Evolutionary conservation across 108 stramenopile genomes (phyloP).

Genomic region (Cyclotella kingstonii): DNA sequence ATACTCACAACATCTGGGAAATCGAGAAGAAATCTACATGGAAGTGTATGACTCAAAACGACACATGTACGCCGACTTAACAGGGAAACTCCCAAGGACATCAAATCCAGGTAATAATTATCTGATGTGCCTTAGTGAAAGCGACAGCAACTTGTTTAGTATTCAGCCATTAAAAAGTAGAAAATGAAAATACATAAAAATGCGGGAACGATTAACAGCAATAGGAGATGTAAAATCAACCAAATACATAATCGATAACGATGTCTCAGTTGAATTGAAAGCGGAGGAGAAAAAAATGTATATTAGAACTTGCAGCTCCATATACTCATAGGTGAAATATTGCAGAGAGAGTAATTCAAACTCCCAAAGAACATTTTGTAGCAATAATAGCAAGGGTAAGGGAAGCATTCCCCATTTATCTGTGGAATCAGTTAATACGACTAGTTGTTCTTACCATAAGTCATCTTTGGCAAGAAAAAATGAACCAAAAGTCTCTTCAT

Average conservation of each 20-base stretch:
- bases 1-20: background rate
- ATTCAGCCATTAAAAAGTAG: constrained; percentile 21
- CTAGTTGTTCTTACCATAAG: constrained; percentile 1
- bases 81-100: constrained; percentile 12
- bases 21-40: constrained; percentile 13
- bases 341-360: constrained; percentile 16
- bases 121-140: constrained; percentile 27
- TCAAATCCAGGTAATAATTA: constrained; percentile 13
- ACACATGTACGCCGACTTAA: constrained; percentile 18
- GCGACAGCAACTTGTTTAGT: constrained; percentile 48
- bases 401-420: constrained; percentile 7
- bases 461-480: constrained; percentile 3
- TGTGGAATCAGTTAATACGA: constrained; percentile 13
- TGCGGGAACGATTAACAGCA: constrained; percentile 2
- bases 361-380: constrained; percentile 15
- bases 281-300: background rate
- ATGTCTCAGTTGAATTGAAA: constrained; percentile 10
- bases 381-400: background rate
- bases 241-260: constrained; percentile 16
- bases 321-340: constrained; percentile 7
- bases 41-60: background rate
- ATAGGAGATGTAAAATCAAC: background rate
- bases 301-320: constrained; percentile 1
- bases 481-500: constrained; percentile 8
- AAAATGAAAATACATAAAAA: background rate